Evolutionary conservation across 257 asterid genomes (phyloP), one percentile per base, ranked within the genome.

Genomic region (Nicotiana undulata): DNA sequence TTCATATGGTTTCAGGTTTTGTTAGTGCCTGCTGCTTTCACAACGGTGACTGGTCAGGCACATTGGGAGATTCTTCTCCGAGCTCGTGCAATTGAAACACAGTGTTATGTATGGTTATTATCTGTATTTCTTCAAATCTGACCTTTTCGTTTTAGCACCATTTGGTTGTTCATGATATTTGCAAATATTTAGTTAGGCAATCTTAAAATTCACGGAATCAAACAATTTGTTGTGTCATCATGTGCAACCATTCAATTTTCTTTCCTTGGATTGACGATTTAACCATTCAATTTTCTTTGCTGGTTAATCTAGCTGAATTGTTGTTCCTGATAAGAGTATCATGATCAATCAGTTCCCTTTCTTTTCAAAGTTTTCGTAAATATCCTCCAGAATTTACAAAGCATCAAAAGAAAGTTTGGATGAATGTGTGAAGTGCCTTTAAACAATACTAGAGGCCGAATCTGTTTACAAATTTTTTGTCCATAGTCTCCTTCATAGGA

Each of bases 21-120:
- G 83, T 67, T 95, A 90, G 94, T 92, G 53, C 99, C 99, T 80
- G 84, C 98, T 49, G 99, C 99, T 85, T 95, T 95, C 84, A 93
- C 99, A 5, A 85, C 61, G 51, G 94, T 90, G 75, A 93, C 99
- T 7, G 99, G 99, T 81, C 88, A 83, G 82, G 98, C 99, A 29
- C 99, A 95, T 80, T 93, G 98, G 99, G 99, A 93, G 88, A 80
- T 92, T 76, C 92, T 95, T 87, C 97, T 95, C 28, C 97, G 97
- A 22, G 98, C 97, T 20, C 95, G 98, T 81, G 99, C 99, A 51
- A 90, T 95, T 60, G 98, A 95, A 88, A 95, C 98, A 51, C 99
- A 93, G 84, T 93, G 99, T 80, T 95, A 95, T 44, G 97, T 95
- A 90, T 74, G 92, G 61, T 9, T 2, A 7, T 3, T 15, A 72